These are phyloP conservation scores for Hymenoscyphus salicellus DNA, from an alignment of 2,329 filamentous ascomycete genomes.

Conservation along the genomic window DNA sequence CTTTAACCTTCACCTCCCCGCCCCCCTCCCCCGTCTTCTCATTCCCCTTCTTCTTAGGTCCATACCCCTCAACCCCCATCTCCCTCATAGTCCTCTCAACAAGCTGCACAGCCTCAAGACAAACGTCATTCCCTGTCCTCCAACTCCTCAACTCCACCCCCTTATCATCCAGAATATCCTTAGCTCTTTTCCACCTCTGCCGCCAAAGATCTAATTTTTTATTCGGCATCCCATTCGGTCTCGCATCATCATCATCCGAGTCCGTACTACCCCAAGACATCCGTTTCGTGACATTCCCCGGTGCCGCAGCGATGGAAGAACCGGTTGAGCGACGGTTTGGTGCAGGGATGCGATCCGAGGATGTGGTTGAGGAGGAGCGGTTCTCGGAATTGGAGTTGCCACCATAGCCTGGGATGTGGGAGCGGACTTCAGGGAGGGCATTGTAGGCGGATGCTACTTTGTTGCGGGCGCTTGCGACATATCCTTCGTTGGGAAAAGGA, in stretches of 20 bases:
- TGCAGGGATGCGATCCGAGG: slow-evolving; percentile 10
- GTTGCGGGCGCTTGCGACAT: slow-evolving; percentile 31
- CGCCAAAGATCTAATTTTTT: slow-evolving; percentile 74
- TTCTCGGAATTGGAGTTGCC: slow-evolving; percentile 7
- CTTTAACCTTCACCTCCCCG: slow-evolving; percentile 36
- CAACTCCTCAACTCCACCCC: slow-evolving; percentile 71
- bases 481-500: slow-evolving; percentile 25
- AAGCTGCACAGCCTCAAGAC: slow-evolving; percentile 62
- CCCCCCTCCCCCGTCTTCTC: slow-evolving; percentile 33
- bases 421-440: slow-evolving; percentile 33
- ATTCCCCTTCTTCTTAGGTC: slow-evolving; percentile 20
- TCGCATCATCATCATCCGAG: slow-evolving; percentile 31
- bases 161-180: slow-evolving; percentile 57
- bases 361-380: slow-evolving; percentile 25
- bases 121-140: slow-evolving; percentile 69
- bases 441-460: slow-evolving; percentile 35
- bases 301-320: slow-evolving; percentile 1
- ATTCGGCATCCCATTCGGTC: slow-evolving; percentile 41
- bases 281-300: slow-evolving; percentile 19
- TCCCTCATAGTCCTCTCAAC: slow-evolving; percentile 54
- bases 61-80: slow-evolving; percentile 39
- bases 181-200: slow-evolving; percentile 63
- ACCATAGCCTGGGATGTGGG: slow-evolving; percentile 29
- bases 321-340: neutral
- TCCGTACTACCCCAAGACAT: slow-evolving; percentile 28